A percentile compares a stretch with the other conserved stretches of the same genome.
These are phyloP conservation scores for Boletus sp. DNA, from an alignment of 1,284 basidiomycete species.

Conservation along the genomic window DNA sequence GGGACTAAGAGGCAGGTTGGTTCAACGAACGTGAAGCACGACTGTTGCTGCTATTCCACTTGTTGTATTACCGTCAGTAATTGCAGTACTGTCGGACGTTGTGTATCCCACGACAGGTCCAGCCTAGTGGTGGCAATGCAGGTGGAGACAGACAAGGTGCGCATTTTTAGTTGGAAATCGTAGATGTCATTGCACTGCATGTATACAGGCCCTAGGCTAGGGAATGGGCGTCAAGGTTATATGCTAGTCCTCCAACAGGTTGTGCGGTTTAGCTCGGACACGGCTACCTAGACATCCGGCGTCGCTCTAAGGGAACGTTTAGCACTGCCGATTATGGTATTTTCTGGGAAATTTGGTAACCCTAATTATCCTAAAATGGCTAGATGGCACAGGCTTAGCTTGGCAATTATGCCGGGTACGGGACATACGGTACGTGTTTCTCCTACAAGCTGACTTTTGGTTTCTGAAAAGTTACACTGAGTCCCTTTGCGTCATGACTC, in stretches of 20 bases:
- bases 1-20: slow-evolving; percentile 2
- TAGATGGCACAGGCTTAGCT: slow-evolving; percentile 27
- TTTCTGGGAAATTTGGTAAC: neutral
- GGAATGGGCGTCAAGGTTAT: slow-evolving; percentile 7
- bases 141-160: slow-evolving; percentile 15
- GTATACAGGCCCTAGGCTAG: slow-evolving; percentile 5
- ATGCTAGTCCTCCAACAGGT: slow-evolving; percentile 5
- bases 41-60: slow-evolving; percentile 1
- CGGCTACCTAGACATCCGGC: slow-evolving; percentile 25
- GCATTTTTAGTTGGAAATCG: slow-evolving; percentile 7
- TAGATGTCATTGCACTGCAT: slow-evolving; percentile 26
- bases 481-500: slow-evolving; percentile 28
- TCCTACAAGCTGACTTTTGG: slow-evolving; percentile 9
- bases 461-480: slow-evolving; percentile 10
- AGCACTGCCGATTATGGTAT: slow-evolving; percentile 4
- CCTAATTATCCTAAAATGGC: slow-evolving; percentile 6
- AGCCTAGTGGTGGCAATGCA: slow-evolving; percentile 21
- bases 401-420: slow-evolving; percentile 20
- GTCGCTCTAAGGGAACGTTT: slow-evolving; percentile 5
- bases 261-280: slow-evolving; percentile 12
- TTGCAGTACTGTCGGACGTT: slow-evolving; percentile 13
- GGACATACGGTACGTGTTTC: slow-evolving; percentile 11
- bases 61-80: slow-evolving; percentile 8
- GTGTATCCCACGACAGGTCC: neutral
- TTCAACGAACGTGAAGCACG: neutral